These are phyloP conservation scores for Yamadazyma diddensiae DNA, from an alignment of 1,139 yeast genomes.

Conservation along the genomic window DNA sequence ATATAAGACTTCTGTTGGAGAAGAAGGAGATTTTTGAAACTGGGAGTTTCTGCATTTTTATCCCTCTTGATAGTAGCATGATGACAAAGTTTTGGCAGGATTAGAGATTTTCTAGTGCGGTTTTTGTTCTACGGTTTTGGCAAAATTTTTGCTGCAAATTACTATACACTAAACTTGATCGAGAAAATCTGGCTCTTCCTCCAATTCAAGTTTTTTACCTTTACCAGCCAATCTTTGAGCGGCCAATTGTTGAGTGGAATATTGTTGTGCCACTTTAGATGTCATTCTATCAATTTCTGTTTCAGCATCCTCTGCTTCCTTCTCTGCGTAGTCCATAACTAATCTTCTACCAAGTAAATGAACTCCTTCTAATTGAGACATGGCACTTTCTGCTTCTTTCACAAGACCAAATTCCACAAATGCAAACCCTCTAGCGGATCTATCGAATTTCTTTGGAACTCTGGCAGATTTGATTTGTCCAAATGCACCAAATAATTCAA, in stretches of 20 bases:
- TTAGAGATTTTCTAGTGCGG: no score
- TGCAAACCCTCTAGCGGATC: constrained; percentile 95
- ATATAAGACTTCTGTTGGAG: constrained; percentile 11
- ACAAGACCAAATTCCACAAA: constrained; percentile 87
- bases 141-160: not conserved
- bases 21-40: no score
- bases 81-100: no score
- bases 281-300: constrained; percentile 91
- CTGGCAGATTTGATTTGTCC: constrained; percentile 94
- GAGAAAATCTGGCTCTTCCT: constrained; percentile 36
- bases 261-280: constrained; percentile 76
- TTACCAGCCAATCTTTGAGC: constrained; percentile 75
- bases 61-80: no score
- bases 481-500: constrained; percentile 87
- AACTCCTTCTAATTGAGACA: constrained; percentile 91
- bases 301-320: constrained; percentile 78
- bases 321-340: constrained; percentile 92
- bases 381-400: constrained; percentile 94
- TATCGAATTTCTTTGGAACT: constrained; percentile 94
- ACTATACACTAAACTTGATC: constrained; percentile 3
- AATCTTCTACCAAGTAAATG: constrained; percentile 94
- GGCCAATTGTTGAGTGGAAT: constrained; percentile 67
- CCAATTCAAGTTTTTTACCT: constrained; percentile 67
- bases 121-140: no score
- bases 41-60: no score